A percentile compares a stretch with the other conserved stretches of the same genome.
These are phyloP conservation scores for Tolypocladium ophioglossoides DNA, from an alignment of 2,329 filamentous ascomycete genomes.

Conservation along the genomic window DNA sequence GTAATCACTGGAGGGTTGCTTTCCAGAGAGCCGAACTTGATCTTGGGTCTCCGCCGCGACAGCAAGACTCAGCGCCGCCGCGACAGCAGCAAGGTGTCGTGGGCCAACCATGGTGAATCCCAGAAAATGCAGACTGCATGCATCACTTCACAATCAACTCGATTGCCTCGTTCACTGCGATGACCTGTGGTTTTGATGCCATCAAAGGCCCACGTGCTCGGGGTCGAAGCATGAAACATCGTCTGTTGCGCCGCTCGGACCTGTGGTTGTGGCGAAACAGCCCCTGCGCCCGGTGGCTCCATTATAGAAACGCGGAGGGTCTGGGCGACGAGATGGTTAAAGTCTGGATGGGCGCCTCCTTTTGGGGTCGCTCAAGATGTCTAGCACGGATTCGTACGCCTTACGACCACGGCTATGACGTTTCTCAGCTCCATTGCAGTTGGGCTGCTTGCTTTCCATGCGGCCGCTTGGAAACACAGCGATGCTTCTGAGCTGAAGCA, in stretches of 20 bases:
- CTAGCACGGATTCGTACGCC: not conserved
- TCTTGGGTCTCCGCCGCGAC: not conserved
- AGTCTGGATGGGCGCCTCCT: not conserved
- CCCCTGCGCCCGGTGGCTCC: not conserved
- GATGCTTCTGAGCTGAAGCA: constrained; percentile 3
- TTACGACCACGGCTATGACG: not conserved
- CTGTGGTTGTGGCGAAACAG: not conserved
- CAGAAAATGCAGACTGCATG: not conserved
- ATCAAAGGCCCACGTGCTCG: not conserved
- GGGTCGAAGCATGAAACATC: not conserved
- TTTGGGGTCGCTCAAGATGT: not conserved
- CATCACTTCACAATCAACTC: too few relatives aligned
- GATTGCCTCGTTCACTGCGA: not conserved
- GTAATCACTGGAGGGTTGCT: constrained; percentile 4
- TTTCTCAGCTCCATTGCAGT: not conserved
- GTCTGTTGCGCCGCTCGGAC: not conserved
- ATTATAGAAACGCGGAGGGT: too few relatives aligned
- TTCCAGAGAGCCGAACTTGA: not conserved
- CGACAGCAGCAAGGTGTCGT: not conserved
- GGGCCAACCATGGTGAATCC: not conserved
- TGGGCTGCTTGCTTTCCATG: constrained; percentile 2
- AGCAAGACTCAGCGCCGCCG: not conserved
- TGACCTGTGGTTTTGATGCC: not conserved
- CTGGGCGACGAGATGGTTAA: not conserved
- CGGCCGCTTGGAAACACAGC: constrained; percentile 4